Percentiles rank a stretch among this genome's conserved stretches.
Conservation (phyloP, 805 yeast genomes). For the Zygoascus flipseniorum region DNA sequence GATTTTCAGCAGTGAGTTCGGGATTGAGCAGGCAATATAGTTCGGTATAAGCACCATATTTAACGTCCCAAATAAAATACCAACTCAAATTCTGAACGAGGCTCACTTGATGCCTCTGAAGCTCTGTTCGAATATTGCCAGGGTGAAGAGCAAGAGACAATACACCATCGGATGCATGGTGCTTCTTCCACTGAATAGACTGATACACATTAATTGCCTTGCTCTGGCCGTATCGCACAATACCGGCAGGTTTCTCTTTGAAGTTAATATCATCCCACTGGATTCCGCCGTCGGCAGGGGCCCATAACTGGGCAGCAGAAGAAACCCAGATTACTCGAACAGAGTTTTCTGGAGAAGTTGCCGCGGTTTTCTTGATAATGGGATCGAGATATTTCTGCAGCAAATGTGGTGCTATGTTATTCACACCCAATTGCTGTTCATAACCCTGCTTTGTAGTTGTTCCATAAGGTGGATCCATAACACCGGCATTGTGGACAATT, state of each 20-base stretch:
- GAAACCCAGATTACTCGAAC: constrained; percentile 38
- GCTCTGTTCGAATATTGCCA: not conserved
- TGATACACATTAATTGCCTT: constrained; percentile 36
- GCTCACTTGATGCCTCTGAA: not conserved
- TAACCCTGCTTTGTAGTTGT: not conserved
- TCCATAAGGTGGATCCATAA: constrained; percentile 32
- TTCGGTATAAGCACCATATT: constrained; percentile 39
- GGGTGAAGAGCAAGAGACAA: not conserved
- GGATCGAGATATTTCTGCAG: constrained; percentile 24
- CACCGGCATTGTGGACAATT: constrained; percentile 39
- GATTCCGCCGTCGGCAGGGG: not conserved
- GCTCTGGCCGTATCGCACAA: constrained; percentile 32
- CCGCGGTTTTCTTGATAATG: constrained; percentile 29
- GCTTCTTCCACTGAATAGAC: constrained; percentile 29
- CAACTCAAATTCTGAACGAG: not conserved
- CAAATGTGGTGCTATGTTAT: constrained; percentile 19
- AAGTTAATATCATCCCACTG: constrained; percentile 9
- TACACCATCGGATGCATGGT: constrained; percentile 23
- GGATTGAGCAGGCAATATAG: constrained; percentile 37
- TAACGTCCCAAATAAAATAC: constrained; percentile 9
- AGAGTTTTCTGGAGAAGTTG: constrained; percentile 22
- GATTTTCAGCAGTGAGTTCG: constrained; percentile 26
- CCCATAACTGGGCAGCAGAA: not conserved
- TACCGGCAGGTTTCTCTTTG: not conserved
- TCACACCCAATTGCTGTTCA: constrained; percentile 36